Evolutionary conservation across 768 basidiomycete species (phyloP).

Genomic region (Punctularia strigosozonata): DNA sequence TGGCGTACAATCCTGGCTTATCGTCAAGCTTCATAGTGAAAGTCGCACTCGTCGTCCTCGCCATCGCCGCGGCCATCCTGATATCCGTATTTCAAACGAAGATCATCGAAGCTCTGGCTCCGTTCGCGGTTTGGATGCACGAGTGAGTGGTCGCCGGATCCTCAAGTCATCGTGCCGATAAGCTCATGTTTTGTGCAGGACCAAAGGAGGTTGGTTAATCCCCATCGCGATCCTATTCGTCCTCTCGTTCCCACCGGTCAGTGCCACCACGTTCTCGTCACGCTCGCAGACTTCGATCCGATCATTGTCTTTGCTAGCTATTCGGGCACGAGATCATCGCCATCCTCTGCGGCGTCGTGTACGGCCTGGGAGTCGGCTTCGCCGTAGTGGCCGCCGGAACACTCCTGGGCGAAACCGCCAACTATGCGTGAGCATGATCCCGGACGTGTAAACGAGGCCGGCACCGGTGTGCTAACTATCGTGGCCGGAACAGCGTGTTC

Average conservation of each 20-base stretch:
- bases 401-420: conserved; percentile 24
- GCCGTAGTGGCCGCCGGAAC: conserved; percentile 23
- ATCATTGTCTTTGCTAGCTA: conserved; percentile 8
- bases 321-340: conserved; percentile 33
- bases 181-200: conserved; percentile 6
- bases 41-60: neutral
- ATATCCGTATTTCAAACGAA: neutral
- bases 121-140: neutral
- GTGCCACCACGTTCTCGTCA: too few species aligned
- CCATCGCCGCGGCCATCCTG: neutral
- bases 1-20: too few species aligned
- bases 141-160: neutral
- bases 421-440: conserved; percentile 12
- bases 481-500: neutral
- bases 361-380: conserved; percentile 29
- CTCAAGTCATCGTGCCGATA: neutral
- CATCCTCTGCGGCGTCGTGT: conserved; percentile 28
- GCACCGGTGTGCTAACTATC: neutral
- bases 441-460: neutral
- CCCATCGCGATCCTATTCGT: conserved; percentile 32
- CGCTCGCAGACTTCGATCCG: too few species aligned
- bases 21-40: too few species aligned
- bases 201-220: conserved; percentile 26
- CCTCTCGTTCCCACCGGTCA: conserved; percentile 29
- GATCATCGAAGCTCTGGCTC: neutral